Conservation (phyloP, 805 yeast species). For the Saturnispora quitensis region DNA sequence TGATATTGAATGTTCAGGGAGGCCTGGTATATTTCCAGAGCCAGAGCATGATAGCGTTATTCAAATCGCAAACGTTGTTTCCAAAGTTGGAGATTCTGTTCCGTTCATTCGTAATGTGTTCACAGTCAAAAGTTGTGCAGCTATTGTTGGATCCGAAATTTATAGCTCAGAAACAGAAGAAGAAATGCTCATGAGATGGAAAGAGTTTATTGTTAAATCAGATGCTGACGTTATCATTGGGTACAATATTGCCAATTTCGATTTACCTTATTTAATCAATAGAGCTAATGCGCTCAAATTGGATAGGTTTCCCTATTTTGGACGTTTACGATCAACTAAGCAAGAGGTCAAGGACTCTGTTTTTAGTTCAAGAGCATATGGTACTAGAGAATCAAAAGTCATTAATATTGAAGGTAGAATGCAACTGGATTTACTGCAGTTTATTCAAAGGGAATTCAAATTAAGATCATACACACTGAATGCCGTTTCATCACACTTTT, state of each 20-base stretch:
- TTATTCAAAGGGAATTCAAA: conserved; percentile 90
- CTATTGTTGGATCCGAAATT: conserved; percentile 90
- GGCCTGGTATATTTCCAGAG: conserved; percentile 95
- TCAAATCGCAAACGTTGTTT: conserved; percentile 93
- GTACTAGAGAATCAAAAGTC: conserved; percentile 87
- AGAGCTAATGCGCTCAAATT: conserved; percentile 71
- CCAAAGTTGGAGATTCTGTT: conserved; percentile 67
- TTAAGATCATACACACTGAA: conserved; percentile 89
- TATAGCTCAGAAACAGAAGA: conserved; percentile 65
- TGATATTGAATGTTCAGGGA: conserved; percentile 97
- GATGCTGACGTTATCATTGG: conserved; percentile 98
- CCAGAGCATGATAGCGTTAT: conserved; percentile 89
- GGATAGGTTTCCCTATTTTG: conserved; percentile 71
- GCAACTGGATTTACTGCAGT: conserved; percentile 88
- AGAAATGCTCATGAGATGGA: conserved; percentile 82
- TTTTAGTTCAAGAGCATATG: conserved; percentile 92
- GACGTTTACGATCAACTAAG: conserved; percentile 55
- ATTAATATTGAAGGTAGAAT: conserved; percentile 93
- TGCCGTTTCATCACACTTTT: conserved; percentile 88
- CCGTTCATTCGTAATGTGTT: conserved; percentile 94
- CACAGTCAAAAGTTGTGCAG: conserved; percentile 83
- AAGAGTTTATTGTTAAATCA: conserved; percentile 67
- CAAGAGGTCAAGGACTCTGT: conserved; percentile 77
- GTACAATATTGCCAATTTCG: conserved; percentile 90
- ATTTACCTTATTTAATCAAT: conserved; percentile 84